Base-by-base conservation (phyloP, 2,329 filamentous ascomycete genomes). In the Pseudocercospora pini-densiflorae region DNA sequence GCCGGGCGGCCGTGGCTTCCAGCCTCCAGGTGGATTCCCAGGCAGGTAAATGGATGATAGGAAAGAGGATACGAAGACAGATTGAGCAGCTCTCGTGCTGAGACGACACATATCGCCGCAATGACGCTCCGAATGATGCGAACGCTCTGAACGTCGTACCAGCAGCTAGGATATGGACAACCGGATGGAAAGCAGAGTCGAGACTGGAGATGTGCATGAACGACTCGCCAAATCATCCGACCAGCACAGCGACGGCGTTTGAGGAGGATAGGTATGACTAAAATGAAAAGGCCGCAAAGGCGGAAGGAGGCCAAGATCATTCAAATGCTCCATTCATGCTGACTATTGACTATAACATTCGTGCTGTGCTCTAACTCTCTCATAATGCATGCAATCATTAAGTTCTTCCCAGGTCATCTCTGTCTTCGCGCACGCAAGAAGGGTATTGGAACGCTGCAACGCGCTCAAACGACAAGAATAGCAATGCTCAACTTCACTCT, bases 1-100 rank as follows among this genome's bases (percentile, higher is more conserved):
- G 65, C 72, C 73, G 10, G 74, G 73, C 29, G 75, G 75, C 29
- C 72, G 75, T 67, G 76, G 76, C 7, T 77, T 76, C 62, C 72
- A 72, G 29, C 73, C 72, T 61, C 70, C 69, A 24, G 66, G 67
- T 58, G 75, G 75, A 12, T 77, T 76, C 54, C 68, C 66, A 19
- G 72, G 74, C 43, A 73, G 73, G 67, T 76, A 71, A 72, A 64
- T 45, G 5, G 43, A 14, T 43, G 31, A 3, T 54, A 19, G 14
- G 33, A 24, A 27, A 51, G 1, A 23, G 27, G 43, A 33, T 43
- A 60, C 5, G 29, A 43, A 29, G n/a, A 53, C 21, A 61, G 55
- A 19, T 51, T 24, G 31, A 61, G 24, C 36, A 59, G 19, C 19
- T 43, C 31, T 31, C 19, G 21, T 43, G 55, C 10, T 36, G 33